Percentiles rank a stretch among this genome's conserved stretches.
These are phyloP conservation scores for Pyricularia pennisetigena DNA, from an alignment of 2,329 filamentous ascomycete species.

Conservation along the genomic window DNA sequence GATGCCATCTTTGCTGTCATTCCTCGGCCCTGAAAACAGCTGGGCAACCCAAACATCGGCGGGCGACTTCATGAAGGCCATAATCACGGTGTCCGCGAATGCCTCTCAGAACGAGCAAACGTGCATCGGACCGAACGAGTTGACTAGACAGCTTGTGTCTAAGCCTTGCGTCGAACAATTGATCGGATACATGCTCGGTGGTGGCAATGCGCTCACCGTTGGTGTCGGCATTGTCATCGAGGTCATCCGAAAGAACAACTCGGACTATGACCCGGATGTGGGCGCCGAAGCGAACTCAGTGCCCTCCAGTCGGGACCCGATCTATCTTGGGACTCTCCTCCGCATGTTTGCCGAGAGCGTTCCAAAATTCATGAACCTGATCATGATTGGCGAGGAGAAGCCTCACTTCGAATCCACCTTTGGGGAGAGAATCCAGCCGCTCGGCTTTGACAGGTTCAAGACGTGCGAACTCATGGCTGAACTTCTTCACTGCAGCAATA, in stretches of 20 bases:
- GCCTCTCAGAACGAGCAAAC: conserved; percentile 96
- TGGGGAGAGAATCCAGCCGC: conserved; percentile 80
- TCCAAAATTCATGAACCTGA: conserved; percentile 85
- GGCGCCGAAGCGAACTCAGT: conserved; percentile 68
- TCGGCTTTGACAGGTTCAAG: conserved; percentile 97
- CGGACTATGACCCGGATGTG: conserved; percentile 92
- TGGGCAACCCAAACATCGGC: conserved; percentile 93
- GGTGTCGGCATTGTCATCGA: conserved; percentile 97
- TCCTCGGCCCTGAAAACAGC: conserved; percentile 73
- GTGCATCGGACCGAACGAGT: conserved; percentile 96
- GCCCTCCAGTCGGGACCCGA: conserved; percentile 82
- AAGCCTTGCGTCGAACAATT: conserved; percentile 71
- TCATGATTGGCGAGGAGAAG: conserved; percentile 68
- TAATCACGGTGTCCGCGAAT: conserved; percentile 97
- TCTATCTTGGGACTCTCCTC: conserved; percentile 86
- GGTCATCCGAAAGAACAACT: conserved; percentile 98
- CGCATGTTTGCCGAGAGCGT: conserved; percentile 85
- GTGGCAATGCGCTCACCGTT: conserved; percentile 89
- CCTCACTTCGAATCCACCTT: conserved; percentile 78
- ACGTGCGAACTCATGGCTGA: conserved; percentile 99
- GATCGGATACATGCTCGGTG: conserved; percentile 85
- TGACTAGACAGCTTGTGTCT: conserved; percentile 91
- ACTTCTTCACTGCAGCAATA: conserved; percentile 94
- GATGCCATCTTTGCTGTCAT: conserved; percentile 78
- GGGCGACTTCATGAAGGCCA: conserved; percentile 95